Base-by-base conservation (phyloP, 768 basidiomycete species). In the Boletus bicolor region DNA sequence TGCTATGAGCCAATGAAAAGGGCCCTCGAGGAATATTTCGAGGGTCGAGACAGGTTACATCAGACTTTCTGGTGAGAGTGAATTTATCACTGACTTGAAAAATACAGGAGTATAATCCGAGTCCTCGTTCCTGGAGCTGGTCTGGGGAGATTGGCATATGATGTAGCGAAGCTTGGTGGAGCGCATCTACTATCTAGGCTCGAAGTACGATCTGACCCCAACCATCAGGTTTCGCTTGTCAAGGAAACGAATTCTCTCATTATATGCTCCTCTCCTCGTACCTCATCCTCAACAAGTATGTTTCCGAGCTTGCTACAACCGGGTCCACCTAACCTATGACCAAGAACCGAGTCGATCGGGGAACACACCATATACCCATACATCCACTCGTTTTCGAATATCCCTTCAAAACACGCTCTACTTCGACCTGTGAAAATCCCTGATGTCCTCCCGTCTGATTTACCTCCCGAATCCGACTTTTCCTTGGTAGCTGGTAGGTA, bases 221-320 rank as follows among this genome's bases (percentile, higher is more conserved):
- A 44, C 0, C 45, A 9, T 50, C 45, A 93, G 94, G 94, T 4
- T 98, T 93, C 62, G 74, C 88, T 1, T 93, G 89, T 60, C 94
- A 96, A 71, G 94, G 90, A 21, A 97, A 97, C 67, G 95, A 98
- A 71, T 97, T 97, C 68, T 93, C 91, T 34, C 89, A 95, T 61
- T 93, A 92, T 71, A 96, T 95, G 93, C 80, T 98, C 12, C 82
- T 98, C 5, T 78, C 89, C 2, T 97, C 95, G 5, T 87, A 86
- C 66, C 90, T 89, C 68, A 84, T 97, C 19, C 76, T 98, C 47
- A 98, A 98, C 68, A 81, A 81, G 93, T 93, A 63, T 10, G 80
- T 44, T 46, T 49, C 49, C 38, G 24, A 49, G 5, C 24, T 45
- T 19, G 2, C 26, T 30, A 10, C 14, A 15, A 17, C 17, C 7